A percentile compares a stretch with the other conserved stretches of the same genome.
phyloP scores from a whole-genome alignment of 2,329 filamentous ascomycete genomes.

The Pestalotiopsis sp. region DNA sequence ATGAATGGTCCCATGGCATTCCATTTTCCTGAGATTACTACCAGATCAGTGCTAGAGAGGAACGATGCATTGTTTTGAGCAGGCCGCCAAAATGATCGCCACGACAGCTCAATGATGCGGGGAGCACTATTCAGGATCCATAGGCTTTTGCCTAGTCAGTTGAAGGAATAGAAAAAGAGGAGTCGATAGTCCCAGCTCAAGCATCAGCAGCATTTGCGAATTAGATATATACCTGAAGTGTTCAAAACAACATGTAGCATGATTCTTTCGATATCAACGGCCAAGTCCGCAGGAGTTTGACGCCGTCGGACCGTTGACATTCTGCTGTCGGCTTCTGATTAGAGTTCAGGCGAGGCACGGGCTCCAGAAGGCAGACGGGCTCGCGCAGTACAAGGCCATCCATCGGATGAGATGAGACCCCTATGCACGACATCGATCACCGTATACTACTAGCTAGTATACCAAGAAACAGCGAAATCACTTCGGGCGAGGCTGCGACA shows the following conservation, averaged over 20 bases:
- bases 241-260: not conserved
- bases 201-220: not conserved
- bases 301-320: not conserved
- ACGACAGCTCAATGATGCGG: not conserved
- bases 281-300: not conserved
- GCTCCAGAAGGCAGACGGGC: not conserved
- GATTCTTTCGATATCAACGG: not conserved
- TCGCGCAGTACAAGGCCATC: not conserved
- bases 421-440: not conserved
- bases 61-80: not conserved
- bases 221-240: not conserved
- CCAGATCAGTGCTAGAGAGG: not conserved
- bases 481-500: not conserved
- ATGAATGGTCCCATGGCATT: not conserved
- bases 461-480: not conserved
- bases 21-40: not conserved
- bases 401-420: not conserved
- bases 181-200: no score
- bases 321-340: not conserved
- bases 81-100: not conserved
- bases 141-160: not conserved
- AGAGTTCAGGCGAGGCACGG: not conserved
- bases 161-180: not conserved
- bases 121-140: not conserved
- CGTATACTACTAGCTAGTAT: not conserved